phyloP scores from a whole-genome alignment of 768 basidiomycete genomes.

The Coprinellus aureogranulatus region DNA sequence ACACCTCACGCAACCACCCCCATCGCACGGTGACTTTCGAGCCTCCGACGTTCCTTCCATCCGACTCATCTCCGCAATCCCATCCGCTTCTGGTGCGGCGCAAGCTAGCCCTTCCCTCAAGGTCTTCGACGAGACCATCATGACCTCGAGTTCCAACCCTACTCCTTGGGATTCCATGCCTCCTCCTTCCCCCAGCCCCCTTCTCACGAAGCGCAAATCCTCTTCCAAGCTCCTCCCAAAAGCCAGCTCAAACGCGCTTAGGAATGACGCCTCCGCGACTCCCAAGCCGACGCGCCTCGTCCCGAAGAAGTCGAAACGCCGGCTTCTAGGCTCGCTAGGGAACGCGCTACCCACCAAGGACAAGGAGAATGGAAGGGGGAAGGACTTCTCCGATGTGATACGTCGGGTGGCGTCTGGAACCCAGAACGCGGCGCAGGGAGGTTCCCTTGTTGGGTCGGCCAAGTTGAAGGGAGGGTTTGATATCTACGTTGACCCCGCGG shows the following conservation, averaged over 20 bases:
- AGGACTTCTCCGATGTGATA: conserved; percentile 61
- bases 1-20: neutral
- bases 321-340: conserved; percentile 29
- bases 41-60: conserved; percentile 51
- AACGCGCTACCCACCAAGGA: conserved; percentile 4
- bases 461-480: conserved; percentile 51
- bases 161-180: conserved; percentile 20
- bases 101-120: conserved; percentile 27
- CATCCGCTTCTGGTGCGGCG: conserved; percentile 48
- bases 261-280: conserved; percentile 6
- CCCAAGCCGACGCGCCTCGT: conserved; percentile 43
- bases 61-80: conserved; percentile 66
- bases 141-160: conserved; percentile 14
- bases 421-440: neutral
- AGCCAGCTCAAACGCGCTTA: neutral
- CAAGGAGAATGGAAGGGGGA: conserved; percentile 31
- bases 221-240: conserved; percentile 8
- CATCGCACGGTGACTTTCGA: neutral
- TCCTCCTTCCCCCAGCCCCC: conserved; percentile 31
- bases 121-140: conserved; percentile 29
- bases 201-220: conserved; percentile 26
- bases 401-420: conserved; percentile 42
- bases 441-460: neutral
- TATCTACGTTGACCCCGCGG: conserved; percentile 65
- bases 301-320: conserved; percentile 71